A percentile compares a stretch with the other conserved stretches of the same genome.
Evolutionary conservation across 1,284 basidiomycete genomes (phyloP).

Genomic region (Tilletia horrida): DNA sequence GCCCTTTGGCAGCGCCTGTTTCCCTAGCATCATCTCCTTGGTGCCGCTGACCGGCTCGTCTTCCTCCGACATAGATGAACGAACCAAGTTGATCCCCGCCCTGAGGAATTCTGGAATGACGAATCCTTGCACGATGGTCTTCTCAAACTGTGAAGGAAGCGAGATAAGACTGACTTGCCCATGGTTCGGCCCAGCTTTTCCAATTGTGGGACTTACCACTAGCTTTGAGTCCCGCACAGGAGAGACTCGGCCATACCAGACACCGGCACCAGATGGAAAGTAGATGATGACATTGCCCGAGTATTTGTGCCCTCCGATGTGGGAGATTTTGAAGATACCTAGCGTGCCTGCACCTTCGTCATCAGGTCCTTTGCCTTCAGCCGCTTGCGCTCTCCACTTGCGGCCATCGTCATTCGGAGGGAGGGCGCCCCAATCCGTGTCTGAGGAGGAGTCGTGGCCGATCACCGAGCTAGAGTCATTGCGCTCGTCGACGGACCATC

Average conservation of each 20-base stretch:
- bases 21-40: too few relatives aligned
- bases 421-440: background rate
- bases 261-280: slow-evolving; percentile 73
- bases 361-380: background rate
- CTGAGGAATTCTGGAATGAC: slow-evolving; percentile 11
- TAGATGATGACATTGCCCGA: slow-evolving; percentile 87
- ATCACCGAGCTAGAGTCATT: slow-evolving; percentile 14
- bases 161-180: background rate
- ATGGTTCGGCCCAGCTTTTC: background rate
- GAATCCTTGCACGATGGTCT: slow-evolving; percentile 14
- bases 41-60: background rate
- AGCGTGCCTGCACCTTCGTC: slow-evolving; percentile 36
- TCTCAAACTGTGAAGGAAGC: background rate
- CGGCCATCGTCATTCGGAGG: background rate
- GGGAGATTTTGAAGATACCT: slow-evolving; percentile 78
- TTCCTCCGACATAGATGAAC: background rate
- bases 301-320: slow-evolving; percentile 85
- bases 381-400: background rate
- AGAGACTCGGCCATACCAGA: slow-evolving; percentile 86
- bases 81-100: slow-evolving; percentile 11
- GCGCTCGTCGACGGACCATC: slow-evolving; percentile 26
- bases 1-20: too few relatives aligned
- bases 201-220: background rate
- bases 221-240: background rate
- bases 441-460: background rate